Percentiles rank a stretch among this genome's conserved stretches.
Conservation (phyloP, 2,329 filamentous ascomycete genomes). For the Corinectria fuckeliana region DNA sequence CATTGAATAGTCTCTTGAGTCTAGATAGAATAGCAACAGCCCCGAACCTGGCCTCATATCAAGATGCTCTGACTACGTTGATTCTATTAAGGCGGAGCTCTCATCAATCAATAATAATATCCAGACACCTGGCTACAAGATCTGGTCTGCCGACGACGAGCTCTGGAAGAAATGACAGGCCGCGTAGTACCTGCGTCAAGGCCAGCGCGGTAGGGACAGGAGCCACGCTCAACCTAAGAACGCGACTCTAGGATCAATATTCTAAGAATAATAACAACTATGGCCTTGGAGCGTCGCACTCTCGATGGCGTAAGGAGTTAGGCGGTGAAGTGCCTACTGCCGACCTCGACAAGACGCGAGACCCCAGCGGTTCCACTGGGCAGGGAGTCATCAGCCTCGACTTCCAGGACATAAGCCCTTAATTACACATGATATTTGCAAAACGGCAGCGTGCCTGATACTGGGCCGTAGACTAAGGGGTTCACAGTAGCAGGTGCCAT, state of each 20-base stretch:
- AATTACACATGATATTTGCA: slow-evolving; percentile 36
- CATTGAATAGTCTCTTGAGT: not conserved
- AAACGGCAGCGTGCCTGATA: slow-evolving; percentile 30
- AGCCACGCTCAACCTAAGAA: slow-evolving; percentile 45
- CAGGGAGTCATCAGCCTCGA: slow-evolving; percentile 42
- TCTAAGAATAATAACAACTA: slow-evolving; percentile 42
- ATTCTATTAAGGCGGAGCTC: slow-evolving; percentile 26
- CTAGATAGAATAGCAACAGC: slow-evolving; percentile 21
- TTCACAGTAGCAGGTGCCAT: slow-evolving; percentile 59
- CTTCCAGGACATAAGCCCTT: slow-evolving; percentile 36
- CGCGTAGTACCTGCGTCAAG: slow-evolving; percentile 37
- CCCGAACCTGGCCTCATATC: slow-evolving; percentile 18
- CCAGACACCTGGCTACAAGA: slow-evolving; percentile 60
- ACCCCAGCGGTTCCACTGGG: slow-evolving; percentile 33
- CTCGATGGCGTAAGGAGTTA: slow-evolving; percentile 30
- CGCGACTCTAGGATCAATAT: slow-evolving; percentile 39
- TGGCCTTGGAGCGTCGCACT: slow-evolving; percentile 32
- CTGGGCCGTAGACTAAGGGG: slow-evolving; percentile 58
- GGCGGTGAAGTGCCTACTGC: slow-evolving; percentile 34
- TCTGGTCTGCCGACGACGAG: slow-evolving; percentile 55
- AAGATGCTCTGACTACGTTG: slow-evolving; percentile 23
- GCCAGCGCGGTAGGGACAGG: slow-evolving; percentile 40
- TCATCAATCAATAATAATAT: slow-evolving; percentile 49
- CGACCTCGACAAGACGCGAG: slow-evolving; percentile 34
- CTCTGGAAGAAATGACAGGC: slow-evolving; percentile 29